These are phyloP conservation scores for Neurospora cerealis DNA, from an alignment of 495 filamentous ascomycete genomes.

Conservation along the genomic window DNA sequence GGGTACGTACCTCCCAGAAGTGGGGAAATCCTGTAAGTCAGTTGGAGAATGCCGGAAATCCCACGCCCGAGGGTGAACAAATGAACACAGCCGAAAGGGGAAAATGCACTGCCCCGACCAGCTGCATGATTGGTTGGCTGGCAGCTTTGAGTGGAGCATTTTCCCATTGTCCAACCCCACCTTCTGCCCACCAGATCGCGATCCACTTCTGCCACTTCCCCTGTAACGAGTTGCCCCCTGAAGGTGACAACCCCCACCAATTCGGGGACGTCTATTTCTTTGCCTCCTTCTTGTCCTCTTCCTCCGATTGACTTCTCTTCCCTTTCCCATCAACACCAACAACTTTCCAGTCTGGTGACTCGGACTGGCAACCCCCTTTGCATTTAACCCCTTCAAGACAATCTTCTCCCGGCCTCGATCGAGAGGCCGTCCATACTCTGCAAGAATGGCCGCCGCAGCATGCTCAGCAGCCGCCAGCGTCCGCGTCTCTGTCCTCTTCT, in stretches of 20 bases:
- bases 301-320: not conserved
- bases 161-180: not conserved
- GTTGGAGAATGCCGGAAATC: not conserved
- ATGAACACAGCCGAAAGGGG: not conserved
- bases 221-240: not conserved
- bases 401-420: conserved; percentile 7
- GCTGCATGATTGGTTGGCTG: not conserved
- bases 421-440: conserved; percentile 17
- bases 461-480: conserved; percentile 10
- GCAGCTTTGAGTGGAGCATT: not conserved
- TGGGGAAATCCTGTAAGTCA: not conserved
- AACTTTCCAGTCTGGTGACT: not conserved
- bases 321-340: not conserved
- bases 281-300: not conserved
- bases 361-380: not conserved
- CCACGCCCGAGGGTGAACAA: not conserved
- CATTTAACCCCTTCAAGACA: not conserved
- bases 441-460: conserved; percentile 18
- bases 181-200: not conserved
- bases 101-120: not conserved
- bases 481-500: conserved; percentile 2
- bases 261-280: not conserved
- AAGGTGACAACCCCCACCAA: not conserved
- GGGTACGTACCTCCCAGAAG: not conserved
- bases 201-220: not conserved